phyloP scores from a whole-genome alignment of 2,329 filamentous ascomycete species.

The Cladosporium sp. region DNA sequence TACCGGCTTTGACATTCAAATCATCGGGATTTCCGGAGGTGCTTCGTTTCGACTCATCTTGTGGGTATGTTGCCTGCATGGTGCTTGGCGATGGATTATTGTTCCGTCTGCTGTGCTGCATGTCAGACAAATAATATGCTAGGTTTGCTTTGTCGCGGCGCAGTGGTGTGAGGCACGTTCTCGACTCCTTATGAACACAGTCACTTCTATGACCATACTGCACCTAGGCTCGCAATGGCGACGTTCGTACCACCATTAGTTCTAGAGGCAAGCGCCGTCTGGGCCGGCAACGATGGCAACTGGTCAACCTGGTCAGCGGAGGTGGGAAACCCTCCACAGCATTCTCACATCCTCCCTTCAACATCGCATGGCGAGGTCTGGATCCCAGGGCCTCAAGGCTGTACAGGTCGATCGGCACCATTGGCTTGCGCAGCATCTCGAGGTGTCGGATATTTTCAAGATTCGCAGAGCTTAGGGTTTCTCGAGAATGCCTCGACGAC shows the following conservation, averaged over 20 bases:
- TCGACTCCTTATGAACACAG: too few relatives aligned
- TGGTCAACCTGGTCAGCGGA: constrained; percentile 19
- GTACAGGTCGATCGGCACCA: constrained; percentile 24
- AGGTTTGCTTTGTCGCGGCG: too few relatives aligned
- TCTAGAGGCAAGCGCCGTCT: constrained; percentile 1
- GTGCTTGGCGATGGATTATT: too few relatives aligned
- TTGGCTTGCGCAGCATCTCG: constrained; percentile 18
- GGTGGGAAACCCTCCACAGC: constrained; percentile 18
- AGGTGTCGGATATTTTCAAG: constrained; percentile 31
- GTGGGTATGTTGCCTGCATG: too few relatives aligned
- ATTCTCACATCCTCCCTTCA: constrained; percentile 18
- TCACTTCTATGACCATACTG: too few relatives aligned
- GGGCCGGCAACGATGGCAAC: constrained; percentile 22
- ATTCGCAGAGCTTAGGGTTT: constrained; percentile 35
- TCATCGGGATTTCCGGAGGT: neutral
- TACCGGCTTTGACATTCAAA: neutral
- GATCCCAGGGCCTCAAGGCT: constrained; percentile 31
- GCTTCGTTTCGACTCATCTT: too few relatives aligned
- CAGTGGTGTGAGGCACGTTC: too few relatives aligned
- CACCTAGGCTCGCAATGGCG: neutral
- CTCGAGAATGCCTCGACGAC: constrained; percentile 28
- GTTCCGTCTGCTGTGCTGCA: too few relatives aligned
- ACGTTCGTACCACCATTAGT: constrained; percentile 12
- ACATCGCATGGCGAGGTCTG: constrained; percentile 33
- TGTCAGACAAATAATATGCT: too few relatives aligned